Conservation (phyloP, 441 rosid species). For the Isatis lusitanica region DNA sequence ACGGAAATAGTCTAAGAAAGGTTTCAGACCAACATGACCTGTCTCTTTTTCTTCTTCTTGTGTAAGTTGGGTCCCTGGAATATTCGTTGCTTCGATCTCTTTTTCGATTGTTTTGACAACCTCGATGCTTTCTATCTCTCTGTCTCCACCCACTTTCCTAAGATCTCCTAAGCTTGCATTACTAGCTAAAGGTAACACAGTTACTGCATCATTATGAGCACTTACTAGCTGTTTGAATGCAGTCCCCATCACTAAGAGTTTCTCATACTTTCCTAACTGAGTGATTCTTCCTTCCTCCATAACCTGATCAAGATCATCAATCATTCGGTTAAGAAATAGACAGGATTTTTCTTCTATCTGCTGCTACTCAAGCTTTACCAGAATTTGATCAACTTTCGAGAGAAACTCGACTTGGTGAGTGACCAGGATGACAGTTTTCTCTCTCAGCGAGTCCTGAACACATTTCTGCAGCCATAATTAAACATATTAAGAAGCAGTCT, state of each 20-base stretch:
- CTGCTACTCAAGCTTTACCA: constrained; percentile 47
- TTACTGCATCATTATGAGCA: constrained; percentile 74
- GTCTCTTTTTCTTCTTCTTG: constrained; percentile 75
- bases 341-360: neutral
- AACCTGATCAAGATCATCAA: constrained; percentile 47
- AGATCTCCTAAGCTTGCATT: constrained; percentile 31
- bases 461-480: constrained; percentile 58
- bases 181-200: constrained; percentile 43
- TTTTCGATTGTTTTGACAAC: constrained; percentile 35
- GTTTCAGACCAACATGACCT: constrained; percentile 75
- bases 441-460: constrained; percentile 57
- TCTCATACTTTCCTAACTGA: constrained; percentile 69
- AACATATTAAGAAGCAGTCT: neutral
- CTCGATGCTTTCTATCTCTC: constrained; percentile 1
- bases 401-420: constrained; percentile 97
- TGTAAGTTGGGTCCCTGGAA: constrained; percentile 59
- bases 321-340: neutral
- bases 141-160: constrained; percentile 22
- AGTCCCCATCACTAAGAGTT: constrained; percentile 64
- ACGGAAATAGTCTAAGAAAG: constrained; percentile 64
- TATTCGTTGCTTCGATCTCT: constrained; percentile 43
- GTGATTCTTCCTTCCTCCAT: constrained; percentile 71
- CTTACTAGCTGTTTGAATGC: constrained; percentile 76
- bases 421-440: constrained; percentile 78
- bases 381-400: constrained; percentile 63